phyloP scores from a whole-genome alignment of 1,139 yeast genomes.

The Geotrichum histeridarum region DNA sequence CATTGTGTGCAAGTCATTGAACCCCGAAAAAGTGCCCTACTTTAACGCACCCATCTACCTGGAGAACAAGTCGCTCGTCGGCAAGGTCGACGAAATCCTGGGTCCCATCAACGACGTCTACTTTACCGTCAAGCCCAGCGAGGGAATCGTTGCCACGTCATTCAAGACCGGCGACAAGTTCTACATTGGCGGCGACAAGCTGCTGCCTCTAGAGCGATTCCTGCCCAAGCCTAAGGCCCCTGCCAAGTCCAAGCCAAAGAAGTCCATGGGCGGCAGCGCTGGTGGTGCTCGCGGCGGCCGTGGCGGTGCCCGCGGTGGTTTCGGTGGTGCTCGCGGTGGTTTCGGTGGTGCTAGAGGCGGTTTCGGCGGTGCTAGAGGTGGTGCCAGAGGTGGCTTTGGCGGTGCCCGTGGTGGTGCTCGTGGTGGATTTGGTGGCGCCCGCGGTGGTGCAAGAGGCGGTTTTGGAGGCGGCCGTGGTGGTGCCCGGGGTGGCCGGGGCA shows the following conservation, averaged over 20 bases:
- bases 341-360: slow-evolving; percentile 42
- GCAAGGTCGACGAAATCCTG: slow-evolving; percentile 95
- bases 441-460: slow-evolving; percentile 31
- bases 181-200: slow-evolving; percentile 89
- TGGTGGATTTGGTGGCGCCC: slow-evolving; percentile 42
- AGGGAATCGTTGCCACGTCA: slow-evolving; percentile 90
- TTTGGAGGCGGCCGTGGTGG: slow-evolving; percentile 28
- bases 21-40: slow-evolving; percentile 82
- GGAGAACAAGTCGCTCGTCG: slow-evolving; percentile 87
- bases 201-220: slow-evolving; percentile 92
- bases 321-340: slow-evolving; percentile 41
- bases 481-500: slow-evolving; percentile 19
- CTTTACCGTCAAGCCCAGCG: slow-evolving; percentile 92
- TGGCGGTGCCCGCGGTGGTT: slow-evolving; percentile 45
- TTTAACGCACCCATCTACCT: slow-evolving; percentile 97
- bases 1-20: slow-evolving; percentile 90
- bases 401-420: slow-evolving; percentile 48
- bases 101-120: slow-evolving; percentile 96
- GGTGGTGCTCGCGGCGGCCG: slow-evolving; percentile 46
- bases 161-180: slow-evolving; percentile 95
- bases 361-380: slow-evolving; percentile 42
- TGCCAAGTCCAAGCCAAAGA: slow-evolving; percentile 59
- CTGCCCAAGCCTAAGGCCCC: slow-evolving; percentile 82
- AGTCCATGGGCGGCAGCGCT: slow-evolving; percentile 49
- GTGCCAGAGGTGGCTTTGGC: slow-evolving; percentile 49